phyloP scores from a whole-genome alignment of 176 grass and related monocot species.

The Zea mays region DNA sequence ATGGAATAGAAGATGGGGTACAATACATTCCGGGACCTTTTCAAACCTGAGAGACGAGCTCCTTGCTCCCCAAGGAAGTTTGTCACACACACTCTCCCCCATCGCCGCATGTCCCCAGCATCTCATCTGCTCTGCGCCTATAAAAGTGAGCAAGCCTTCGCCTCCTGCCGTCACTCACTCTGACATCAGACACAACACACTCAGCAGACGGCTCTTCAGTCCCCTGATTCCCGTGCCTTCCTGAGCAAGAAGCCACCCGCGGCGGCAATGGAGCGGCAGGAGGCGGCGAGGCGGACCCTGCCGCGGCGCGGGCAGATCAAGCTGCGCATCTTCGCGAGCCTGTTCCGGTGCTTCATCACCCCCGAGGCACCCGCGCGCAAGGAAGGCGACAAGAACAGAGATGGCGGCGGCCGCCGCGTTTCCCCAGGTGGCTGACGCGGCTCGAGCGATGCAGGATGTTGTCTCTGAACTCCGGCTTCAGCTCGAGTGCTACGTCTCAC shows the following conservation, averaged over 20 bases:
- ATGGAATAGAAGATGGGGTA: no score
- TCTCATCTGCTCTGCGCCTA: neutral
- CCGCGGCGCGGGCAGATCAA: constrained; percentile 67
- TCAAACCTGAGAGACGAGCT: neutral
- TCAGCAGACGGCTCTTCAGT: neutral
- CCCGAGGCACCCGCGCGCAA: no score
- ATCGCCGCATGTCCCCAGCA: no score
- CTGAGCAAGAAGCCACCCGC: constrained; percentile 25
- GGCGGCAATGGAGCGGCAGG: constrained; percentile 37
- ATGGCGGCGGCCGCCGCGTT: no score
- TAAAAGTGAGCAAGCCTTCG: neutral
- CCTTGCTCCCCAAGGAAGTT: constrained; percentile 35
- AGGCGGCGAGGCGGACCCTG: constrained; percentile 33
- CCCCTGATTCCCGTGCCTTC: neutral
- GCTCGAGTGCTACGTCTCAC: no score
- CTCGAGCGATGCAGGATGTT: no score
- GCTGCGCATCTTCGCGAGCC: constrained; percentile 43
- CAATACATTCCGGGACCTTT: no score
- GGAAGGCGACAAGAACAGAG: no score
- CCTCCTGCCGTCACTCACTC: neutral
- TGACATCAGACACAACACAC: neutral
- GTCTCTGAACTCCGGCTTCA: no score
- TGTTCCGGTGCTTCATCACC: constrained; percentile 47
- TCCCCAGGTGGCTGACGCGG: no score
- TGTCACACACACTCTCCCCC: constrained; percentile 3